Percentiles rank a stretch among this genome's conserved stretches.
Conservation (phyloP, 371 early-diverging fungal genomes). For the Rhizomucor pusillus region DNA sequence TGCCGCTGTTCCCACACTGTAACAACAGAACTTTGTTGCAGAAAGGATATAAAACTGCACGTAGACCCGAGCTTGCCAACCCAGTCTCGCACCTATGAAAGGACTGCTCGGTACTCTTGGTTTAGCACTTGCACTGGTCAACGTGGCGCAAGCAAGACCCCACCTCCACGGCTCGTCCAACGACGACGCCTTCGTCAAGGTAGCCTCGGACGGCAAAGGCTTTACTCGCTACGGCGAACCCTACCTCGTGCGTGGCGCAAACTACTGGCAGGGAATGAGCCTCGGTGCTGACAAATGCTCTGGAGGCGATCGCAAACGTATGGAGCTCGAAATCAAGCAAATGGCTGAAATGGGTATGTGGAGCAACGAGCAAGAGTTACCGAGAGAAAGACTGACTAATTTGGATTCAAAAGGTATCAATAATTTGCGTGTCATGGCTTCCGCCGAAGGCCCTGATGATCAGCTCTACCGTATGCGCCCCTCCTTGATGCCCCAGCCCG, state of each 20-base stretch:
- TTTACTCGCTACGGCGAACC: slow-evolving; percentile 26
- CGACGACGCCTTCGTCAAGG: slow-evolving; percentile 19
- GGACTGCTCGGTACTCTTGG: no score
- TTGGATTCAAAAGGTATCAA: slow-evolving; percentile 29
- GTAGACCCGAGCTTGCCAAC: no score
- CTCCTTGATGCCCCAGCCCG: slow-evolving; percentile 53
- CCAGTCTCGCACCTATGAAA: no score
- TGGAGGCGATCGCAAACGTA: slow-evolving; percentile 51
- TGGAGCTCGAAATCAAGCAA: slow-evolving; percentile 47
- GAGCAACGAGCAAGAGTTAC: no score
- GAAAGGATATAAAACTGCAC: no score
- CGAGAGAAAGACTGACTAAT: no score
- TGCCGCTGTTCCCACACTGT: no score
- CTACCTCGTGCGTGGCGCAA: slow-evolving; percentile 53
- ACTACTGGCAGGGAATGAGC: slow-evolving; percentile 77
- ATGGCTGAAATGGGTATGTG: slow-evolving; percentile 37
- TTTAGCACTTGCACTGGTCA: no score
- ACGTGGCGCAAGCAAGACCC: no score
- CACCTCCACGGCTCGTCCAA: background rate
- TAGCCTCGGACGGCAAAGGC: slow-evolving; percentile 12
- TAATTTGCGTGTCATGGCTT: slow-evolving; percentile 64
- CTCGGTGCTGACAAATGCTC: slow-evolving; percentile 37
- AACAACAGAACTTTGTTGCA: no score
- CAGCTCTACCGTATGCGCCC: slow-evolving; percentile 64
- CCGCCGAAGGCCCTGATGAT: slow-evolving; percentile 60